A percentile compares a stretch with the other conserved stretches of the same genome.
Evolutionary conservation across 2,329 filamentous ascomycete species (phyloP).

Genomic region (Pezicula neosporulosa): DNA sequence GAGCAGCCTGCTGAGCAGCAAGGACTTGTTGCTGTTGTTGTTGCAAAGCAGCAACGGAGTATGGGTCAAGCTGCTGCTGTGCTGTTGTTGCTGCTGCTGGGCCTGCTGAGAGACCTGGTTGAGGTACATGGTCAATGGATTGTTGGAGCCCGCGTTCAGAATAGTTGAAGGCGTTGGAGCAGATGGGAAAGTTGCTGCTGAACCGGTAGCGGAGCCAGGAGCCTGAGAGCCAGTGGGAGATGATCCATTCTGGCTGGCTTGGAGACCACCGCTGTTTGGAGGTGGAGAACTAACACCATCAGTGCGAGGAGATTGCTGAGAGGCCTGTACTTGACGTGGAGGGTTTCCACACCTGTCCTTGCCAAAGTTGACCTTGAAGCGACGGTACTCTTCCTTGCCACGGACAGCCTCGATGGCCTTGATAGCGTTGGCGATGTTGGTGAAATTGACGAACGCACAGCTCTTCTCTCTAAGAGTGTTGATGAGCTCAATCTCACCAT

Average conservation of each 20-base stretch:
- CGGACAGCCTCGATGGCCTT: constrained; percentile 97
- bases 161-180: constrained; percentile 65
- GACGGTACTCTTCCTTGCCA: constrained; percentile 91
- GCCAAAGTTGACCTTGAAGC: constrained; percentile 99
- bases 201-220: constrained; percentile 42
- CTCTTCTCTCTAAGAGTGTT: constrained; percentile 98
- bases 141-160: constrained; percentile 75
- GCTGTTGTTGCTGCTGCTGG: constrained; percentile 60
- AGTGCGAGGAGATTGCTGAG: constrained; percentile 62
- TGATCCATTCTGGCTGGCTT: constrained; percentile 27
- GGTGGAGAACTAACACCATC: constrained; percentile 57
- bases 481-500: constrained; percentile 95
- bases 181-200: constrained; percentile 50
- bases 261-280: constrained; percentile 31
- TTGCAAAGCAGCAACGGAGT: constrained; percentile 36
- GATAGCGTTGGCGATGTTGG: constrained; percentile 99
- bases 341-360: constrained; percentile 98
- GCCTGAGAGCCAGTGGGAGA: constrained; percentile 36
- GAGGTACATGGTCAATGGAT: constrained; percentile 90
- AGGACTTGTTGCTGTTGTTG: constrained; percentile 70
- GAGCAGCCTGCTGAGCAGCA: constrained; percentile 72
- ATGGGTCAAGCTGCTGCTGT: constrained; percentile 39
- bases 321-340: constrained; percentile 74
- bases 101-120: constrained; percentile 75
- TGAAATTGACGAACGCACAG: constrained; percentile 99